phyloP scores from a whole-genome alignment of 257 asterid species.

The Asclepias syriaca region DNA sequence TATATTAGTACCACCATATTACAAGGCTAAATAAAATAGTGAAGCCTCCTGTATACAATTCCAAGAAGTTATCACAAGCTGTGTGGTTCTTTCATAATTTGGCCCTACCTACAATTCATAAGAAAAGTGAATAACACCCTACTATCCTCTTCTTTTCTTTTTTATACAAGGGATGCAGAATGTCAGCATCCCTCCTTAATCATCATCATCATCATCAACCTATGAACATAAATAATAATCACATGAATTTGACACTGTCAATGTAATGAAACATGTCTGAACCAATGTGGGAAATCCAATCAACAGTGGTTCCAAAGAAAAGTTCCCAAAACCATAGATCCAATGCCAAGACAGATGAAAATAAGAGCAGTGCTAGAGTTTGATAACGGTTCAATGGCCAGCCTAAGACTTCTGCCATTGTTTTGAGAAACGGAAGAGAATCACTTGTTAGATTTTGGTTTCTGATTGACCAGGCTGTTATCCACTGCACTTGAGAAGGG shows the following conservation, averaged over 20 bases:
- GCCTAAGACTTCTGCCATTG: constrained; percentile 51
- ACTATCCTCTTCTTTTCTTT: too few species aligned
- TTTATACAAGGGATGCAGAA: constrained; percentile 4
- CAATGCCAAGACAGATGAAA: constrained; percentile 84
- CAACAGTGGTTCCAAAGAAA: constrained; percentile 61
- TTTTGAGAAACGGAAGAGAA: constrained; percentile 61
- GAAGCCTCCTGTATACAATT: too few species aligned
- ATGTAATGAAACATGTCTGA: constrained; percentile 39
- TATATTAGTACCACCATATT: too few species aligned
- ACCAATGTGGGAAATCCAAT: constrained; percentile 54
- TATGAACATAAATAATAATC: constrained; percentile 15
- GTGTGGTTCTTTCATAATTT: not conserved
- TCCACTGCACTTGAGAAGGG: constrained; percentile 78
- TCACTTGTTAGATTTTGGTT: constrained; percentile 33
- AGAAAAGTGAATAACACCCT: not conserved
- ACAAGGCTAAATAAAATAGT: too few species aligned
- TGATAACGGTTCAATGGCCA: constrained; percentile 88
- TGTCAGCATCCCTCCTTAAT: constrained; percentile 1
- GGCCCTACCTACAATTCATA: not conserved
- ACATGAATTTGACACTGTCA: constrained; percentile 31
- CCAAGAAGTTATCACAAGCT: not conserved
- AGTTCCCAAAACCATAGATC: constrained; percentile 96
- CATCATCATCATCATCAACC: not conserved
- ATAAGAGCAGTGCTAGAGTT: constrained; percentile 76
- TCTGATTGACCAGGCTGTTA: constrained; percentile 91